phyloP scores from a whole-genome alignment of 495 filamentous ascomycete genomes.

The Niebla homalea region DNA sequence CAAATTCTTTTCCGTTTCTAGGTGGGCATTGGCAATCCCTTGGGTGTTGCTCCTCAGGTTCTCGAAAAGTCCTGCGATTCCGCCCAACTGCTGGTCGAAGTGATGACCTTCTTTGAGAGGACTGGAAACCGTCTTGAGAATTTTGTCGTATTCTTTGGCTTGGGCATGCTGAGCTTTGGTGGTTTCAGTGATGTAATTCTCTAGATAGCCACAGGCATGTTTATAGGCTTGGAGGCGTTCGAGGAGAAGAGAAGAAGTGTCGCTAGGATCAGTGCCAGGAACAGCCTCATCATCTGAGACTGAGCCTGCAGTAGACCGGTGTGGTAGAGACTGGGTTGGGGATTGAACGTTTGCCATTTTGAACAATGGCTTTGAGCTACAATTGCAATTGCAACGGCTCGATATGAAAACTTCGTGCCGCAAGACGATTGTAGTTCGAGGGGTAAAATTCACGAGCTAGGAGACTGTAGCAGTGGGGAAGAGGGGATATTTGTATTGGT shows the following conservation, averaged over 20 bases:
- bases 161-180: constrained; percentile 75
- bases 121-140: constrained; percentile 80
- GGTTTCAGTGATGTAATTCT: constrained; percentile 71
- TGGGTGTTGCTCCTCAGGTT: constrained; percentile 85
- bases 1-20: constrained; percentile 77
- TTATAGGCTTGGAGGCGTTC: constrained; percentile 91
- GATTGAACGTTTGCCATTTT: neutral
- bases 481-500: no score
- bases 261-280: constrained; percentile 64
- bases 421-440: no score
- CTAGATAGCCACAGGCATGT: constrained; percentile 78
- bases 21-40: constrained; percentile 73
- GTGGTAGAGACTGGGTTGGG: constrained; percentile 4
- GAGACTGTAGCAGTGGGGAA: no score
- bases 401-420: no score
- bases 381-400: no score
- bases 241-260: constrained; percentile 63
- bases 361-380: no score
- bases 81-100: constrained; percentile 76
- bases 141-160: constrained; percentile 89
- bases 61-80: constrained; percentile 79
- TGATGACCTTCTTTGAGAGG: constrained; percentile 80
- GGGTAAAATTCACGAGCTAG: no score
- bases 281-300: constrained; percentile 48
- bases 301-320: constrained; percentile 5